Conservation (phyloP, 208 protist genomes). For the Kentomonas sorsogonicus region DNA sequence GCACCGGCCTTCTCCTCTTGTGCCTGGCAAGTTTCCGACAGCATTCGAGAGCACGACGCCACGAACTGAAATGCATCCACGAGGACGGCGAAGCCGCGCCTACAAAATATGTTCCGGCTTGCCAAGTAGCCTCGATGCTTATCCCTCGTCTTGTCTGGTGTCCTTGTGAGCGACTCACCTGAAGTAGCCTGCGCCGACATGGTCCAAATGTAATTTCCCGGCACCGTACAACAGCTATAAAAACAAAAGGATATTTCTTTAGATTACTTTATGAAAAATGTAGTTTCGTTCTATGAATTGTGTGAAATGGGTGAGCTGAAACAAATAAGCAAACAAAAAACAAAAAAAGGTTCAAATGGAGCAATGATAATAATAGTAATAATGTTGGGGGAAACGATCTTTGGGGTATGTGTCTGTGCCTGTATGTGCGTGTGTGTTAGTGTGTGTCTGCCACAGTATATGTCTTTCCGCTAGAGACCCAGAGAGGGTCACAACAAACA, state of each 20-base stretch:
- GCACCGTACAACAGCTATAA: background rate
- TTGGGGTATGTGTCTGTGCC: no score
- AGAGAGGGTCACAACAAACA: no score
- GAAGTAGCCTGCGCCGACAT: no score
- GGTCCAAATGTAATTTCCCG: no score
- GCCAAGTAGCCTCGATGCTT: conserved; percentile 40
- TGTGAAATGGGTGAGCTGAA: no score
- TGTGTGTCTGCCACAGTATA: no score
- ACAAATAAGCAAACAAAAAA: conserved; percentile 7
- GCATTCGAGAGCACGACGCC: background rate
- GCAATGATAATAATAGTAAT: background rate
- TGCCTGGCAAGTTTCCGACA: background rate
- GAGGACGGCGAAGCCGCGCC: conserved; percentile 29
- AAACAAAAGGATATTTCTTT: conserved; percentile 2
- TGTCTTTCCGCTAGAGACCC: no score
- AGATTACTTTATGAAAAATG: no score
- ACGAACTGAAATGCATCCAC: conserved; percentile 74
- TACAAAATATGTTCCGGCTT: conserved; percentile 45
- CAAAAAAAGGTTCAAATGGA: background rate
- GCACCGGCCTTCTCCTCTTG: background rate
- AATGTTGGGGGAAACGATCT: background rate
- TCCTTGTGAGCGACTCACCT: no score
- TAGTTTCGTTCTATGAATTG: no score
- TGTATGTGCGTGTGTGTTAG: no score
- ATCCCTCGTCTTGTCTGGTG: no score